Evolutionary conservation across 768 basidiomycete genomes (phyloP).

Genomic region (Leccinum uliginosum): DNA sequence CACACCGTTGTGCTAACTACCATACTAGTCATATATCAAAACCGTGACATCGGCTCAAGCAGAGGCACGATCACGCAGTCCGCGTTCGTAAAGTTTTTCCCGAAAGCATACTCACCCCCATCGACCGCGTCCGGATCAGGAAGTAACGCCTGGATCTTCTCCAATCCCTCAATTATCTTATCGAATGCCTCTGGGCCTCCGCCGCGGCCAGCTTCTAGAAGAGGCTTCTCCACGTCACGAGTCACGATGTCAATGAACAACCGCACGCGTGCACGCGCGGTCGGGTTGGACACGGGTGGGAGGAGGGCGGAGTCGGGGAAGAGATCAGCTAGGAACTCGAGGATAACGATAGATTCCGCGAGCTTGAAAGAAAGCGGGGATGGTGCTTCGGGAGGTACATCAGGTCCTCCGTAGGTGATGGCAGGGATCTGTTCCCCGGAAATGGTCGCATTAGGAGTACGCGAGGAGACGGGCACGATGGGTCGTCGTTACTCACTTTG

Average conservation of each 20-base stretch:
- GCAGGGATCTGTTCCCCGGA: not conserved
- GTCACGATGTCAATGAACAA: not conserved
- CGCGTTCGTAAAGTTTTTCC: constrained; percentile 50
- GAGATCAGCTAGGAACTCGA: not conserved
- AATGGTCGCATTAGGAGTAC: no score
- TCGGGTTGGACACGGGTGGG: not conserved
- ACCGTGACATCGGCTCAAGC: no score
- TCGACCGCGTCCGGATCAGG: constrained; percentile 39
- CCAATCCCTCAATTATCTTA: constrained; percentile 1
- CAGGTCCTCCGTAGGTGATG: not conserved
- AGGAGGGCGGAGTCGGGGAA: not conserved
- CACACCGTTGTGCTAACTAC: no score
- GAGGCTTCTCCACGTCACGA: not conserved
- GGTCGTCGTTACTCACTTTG: constrained; percentile 39
- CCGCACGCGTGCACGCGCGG: not conserved
- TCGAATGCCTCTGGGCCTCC: not conserved
- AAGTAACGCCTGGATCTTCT: constrained; percentile 7
- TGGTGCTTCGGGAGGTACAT: not conserved
- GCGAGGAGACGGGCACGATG: no score
- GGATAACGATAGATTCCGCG: not conserved
- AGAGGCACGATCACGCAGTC: constrained; percentile 57
- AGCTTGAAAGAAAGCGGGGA: not conserved
- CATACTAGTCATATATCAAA: no score
- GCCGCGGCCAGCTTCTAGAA: not conserved
- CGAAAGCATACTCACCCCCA: constrained; percentile 33